phyloP scores from a whole-genome alignment of 2,329 filamentous ascomycete genomes.

The Graphilbum sp. region DNA sequence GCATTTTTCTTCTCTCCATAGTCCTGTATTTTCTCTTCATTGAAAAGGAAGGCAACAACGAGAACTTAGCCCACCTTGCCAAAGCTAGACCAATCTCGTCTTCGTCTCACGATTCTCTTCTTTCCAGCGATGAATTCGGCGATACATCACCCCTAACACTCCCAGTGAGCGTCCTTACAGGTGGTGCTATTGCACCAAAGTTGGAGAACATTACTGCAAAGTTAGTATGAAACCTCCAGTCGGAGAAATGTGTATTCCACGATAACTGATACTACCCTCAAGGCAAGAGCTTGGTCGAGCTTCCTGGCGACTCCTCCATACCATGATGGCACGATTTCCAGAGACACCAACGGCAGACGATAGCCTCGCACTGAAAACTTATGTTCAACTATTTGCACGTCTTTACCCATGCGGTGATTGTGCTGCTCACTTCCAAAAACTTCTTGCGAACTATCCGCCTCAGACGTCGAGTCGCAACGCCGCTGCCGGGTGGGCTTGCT shows the following conservation, averaged over 20 bases:
- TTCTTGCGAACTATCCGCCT: conserved; percentile 46
- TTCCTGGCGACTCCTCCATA: conserved; percentile 55
- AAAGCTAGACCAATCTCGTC: too few relatives aligned
- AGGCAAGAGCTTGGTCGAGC: conserved; percentile 43
- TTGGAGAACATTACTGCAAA: conserved; percentile 71
- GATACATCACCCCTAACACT: neutral
- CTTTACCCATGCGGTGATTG: conserved; percentile 58
- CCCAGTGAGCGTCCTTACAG: conserved; percentile 32
- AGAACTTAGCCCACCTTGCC: too few relatives aligned
- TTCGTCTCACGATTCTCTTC: too few relatives aligned
- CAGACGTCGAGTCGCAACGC: conserved; percentile 47
- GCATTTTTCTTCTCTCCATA: neutral
- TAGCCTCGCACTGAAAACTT: conserved; percentile 44
- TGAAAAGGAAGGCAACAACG: neutral
- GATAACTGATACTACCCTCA: neutral
- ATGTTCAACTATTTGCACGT: conserved; percentile 49
- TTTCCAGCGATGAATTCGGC: too few relatives aligned
- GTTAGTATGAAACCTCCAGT: too few relatives aligned
- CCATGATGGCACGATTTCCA: conserved; percentile 54
- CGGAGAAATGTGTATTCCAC: too few relatives aligned
- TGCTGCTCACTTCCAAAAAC: conserved; percentile 47
- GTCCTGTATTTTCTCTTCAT: neutral
- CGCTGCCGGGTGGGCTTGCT: conserved; percentile 52
- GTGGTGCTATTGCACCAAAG: conserved; percentile 62
- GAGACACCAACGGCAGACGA: conserved; percentile 47